Conservation (phyloP, 441 rosid genomes). For the Codiaeum variegatum region DNA sequence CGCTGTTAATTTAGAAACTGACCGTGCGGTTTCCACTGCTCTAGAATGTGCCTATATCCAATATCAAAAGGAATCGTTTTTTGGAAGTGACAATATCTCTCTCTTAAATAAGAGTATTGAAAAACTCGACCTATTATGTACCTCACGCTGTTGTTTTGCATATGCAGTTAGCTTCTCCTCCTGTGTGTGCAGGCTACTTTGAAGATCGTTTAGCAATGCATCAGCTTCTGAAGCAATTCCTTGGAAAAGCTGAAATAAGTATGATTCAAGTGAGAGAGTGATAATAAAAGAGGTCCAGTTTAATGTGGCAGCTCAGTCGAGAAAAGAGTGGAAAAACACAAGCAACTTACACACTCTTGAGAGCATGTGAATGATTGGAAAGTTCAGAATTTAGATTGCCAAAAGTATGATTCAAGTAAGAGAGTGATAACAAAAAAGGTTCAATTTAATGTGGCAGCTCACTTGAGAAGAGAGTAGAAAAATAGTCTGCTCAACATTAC, state of each 20-base stretch:
- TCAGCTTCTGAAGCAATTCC: constrained; percentile 91
- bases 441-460: no score
- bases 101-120: neutral
- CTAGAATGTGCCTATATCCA: constrained; percentile 71
- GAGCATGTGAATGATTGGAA: constrained; percentile 69
- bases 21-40: constrained; percentile 75
- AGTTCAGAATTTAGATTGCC: constrained; percentile 74
- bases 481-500: neutral
- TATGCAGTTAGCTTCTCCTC: constrained; percentile 71
- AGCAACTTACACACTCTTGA: constrained; percentile 70
- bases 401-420: no score
- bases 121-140: constrained; percentile 23
- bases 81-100: neutral
- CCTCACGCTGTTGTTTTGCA: constrained; percentile 88
- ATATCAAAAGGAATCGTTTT: constrained; percentile 11
- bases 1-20: constrained; percentile 67
- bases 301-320: neutral
- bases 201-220: constrained; percentile 75
- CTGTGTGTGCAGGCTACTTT: constrained; percentile 71
- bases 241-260: constrained; percentile 66
- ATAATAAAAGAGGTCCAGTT: neutral
- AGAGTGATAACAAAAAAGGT: no score
- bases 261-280: constrained; percentile 10
- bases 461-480: constrained; percentile 21
- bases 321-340: constrained; percentile 14